These are phyloP conservation scores for Sonneratia alba DNA, from an alignment of 345 rosid genomes.

Conservation along the genomic window DNA sequence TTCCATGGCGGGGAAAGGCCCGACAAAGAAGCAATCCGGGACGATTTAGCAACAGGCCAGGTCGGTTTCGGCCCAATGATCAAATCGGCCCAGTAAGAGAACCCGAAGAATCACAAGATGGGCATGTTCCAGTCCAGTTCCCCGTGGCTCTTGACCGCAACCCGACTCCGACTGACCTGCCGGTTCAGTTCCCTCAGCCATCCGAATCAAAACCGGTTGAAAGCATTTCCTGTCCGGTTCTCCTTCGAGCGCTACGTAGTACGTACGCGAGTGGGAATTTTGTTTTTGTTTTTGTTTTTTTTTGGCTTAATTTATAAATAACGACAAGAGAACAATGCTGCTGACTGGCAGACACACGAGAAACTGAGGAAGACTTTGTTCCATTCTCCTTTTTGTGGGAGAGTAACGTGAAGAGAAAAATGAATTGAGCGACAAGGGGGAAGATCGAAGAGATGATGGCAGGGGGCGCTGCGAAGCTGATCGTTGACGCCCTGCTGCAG, in stretches of 20 bases:
- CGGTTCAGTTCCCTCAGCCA: no score
- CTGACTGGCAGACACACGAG: not conserved
- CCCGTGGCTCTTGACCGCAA: no score
- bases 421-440: not conserved
- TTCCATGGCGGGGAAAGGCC: not conserved
- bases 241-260: no score
- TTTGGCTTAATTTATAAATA: no score
- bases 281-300: no score
- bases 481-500: slow-evolving; percentile 91
- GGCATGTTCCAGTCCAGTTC: no score
- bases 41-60: not conserved
- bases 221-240: no score
- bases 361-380: not conserved
- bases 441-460: slow-evolving; percentile 47
- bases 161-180: no score
- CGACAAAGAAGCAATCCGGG: not conserved
- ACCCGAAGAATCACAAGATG: not conserved
- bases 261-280: no score
- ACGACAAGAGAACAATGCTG: not conserved
- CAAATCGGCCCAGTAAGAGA: no score
- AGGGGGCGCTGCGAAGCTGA: slow-evolving; percentile 88
- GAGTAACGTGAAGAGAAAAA: not conserved
- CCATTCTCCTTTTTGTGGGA: not conserved
- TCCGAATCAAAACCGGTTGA: no score
- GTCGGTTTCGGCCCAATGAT: not conserved